A percentile compares a stretch with the other conserved stretches of the same genome.
Conservation (phyloP, 2,329 filamentous ascomycete species). For the Chaetomium sp. region DNA sequence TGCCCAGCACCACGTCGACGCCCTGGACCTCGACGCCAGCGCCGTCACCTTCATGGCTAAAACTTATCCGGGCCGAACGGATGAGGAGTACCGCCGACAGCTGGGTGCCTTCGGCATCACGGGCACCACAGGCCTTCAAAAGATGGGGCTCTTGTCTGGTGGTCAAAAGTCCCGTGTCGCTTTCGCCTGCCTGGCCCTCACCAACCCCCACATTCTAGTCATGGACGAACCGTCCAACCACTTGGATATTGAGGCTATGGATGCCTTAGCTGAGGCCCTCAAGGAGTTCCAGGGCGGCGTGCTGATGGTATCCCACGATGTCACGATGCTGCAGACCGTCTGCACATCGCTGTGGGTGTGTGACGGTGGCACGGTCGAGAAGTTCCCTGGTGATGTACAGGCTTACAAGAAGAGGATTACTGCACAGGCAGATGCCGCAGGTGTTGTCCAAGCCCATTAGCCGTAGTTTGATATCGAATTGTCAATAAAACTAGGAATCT, state of each 20-base stretch:
- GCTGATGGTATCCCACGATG: conserved; percentile 97
- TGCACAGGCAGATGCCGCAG: conserved; percentile 78
- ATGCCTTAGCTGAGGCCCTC: conserved; percentile 80
- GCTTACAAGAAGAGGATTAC: conserved; percentile 96
- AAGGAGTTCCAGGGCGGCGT: conserved; percentile 88
- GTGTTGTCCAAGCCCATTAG: conserved; percentile 67
- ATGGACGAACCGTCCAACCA: conserved; percentile 99
- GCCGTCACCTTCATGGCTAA: conserved; percentile 96
- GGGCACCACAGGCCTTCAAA: conserved; percentile 91
- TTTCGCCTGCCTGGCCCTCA: conserved; percentile 90
- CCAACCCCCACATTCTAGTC: conserved; percentile 93
- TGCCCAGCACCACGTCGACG: conserved; percentile 96
- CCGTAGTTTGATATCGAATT: not conserved
- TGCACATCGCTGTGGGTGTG: conserved; percentile 96
- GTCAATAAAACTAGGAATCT: not conserved
- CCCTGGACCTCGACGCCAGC: conserved; percentile 79
- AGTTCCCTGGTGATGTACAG: conserved; percentile 92
- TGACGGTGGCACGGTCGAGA: conserved; percentile 86
- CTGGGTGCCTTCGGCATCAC: conserved; percentile 86
- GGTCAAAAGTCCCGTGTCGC: conserved; percentile 98
- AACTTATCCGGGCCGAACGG: conserved; percentile 79
- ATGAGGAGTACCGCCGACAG: conserved; percentile 95
- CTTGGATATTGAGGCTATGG: conserved; percentile 98
- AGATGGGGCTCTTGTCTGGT: conserved; percentile 89
- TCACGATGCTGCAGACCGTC: conserved; percentile 96